These are phyloP conservation scores for Xylaria bambusicola DNA, from an alignment of 495 filamentous ascomycete genomes.

Conservation along the genomic window DNA sequence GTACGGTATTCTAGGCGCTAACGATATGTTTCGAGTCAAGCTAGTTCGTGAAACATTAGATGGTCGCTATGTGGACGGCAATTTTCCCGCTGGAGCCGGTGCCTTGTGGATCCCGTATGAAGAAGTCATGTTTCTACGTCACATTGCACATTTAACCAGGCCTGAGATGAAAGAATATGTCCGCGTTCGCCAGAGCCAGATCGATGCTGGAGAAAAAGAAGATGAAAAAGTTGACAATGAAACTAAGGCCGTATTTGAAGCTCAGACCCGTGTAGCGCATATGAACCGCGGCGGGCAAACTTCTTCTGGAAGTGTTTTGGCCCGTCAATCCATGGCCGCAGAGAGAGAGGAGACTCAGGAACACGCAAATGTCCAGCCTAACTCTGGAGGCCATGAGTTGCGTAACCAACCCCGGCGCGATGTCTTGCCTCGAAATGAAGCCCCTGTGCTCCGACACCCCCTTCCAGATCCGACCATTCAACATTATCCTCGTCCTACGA, in stretches of 20 bases:
- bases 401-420: constrained; percentile 36
- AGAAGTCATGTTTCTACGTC: constrained; percentile 51
- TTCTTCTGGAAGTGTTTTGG: constrained; percentile 11
- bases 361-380: constrained; percentile 11
- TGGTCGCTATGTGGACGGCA: constrained; percentile 47
- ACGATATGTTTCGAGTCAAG: constrained; percentile 58
- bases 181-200: constrained; percentile 50
- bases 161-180: constrained; percentile 58
- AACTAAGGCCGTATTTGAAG: constrained; percentile 47
- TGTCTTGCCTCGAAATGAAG: constrained; percentile 18
- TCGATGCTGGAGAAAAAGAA: constrained; percentile 46
- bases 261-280: constrained; percentile 40
- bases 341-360: constrained; percentile 19
- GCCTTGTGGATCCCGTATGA: constrained; percentile 58
- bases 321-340: not conserved
- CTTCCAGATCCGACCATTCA: constrained; percentile 26
- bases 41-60: constrained; percentile 51
- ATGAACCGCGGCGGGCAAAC: constrained; percentile 10
- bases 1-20: constrained; percentile 52
- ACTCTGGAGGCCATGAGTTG: constrained; percentile 24
- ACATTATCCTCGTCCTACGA: constrained; percentile 20
- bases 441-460: constrained; percentile 20
- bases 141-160: constrained; percentile 43
- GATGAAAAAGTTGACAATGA: constrained; percentile 51
- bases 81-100: constrained; percentile 54